Base-by-base conservation (phyloP, 2,329 filamentous ascomycete species). In the Diplodia scrobiculata region DNA sequence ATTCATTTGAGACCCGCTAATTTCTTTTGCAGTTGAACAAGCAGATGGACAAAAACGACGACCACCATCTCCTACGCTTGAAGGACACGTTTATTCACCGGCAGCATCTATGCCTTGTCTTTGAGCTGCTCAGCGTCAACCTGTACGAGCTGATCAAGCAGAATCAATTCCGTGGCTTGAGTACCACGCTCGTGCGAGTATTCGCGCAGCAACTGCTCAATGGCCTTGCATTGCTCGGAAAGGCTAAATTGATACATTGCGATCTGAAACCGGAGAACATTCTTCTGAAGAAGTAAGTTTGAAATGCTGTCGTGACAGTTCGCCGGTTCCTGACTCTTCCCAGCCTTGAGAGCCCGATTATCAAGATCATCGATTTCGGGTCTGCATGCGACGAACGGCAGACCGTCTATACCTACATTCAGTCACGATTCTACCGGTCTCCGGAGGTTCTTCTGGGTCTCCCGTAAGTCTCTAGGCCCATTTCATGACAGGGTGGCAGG, bases 361-460 rank as follows among this genome's bases (percentile, higher is more conserved):
- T 99, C 84, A 99, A 99, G 79, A 97, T 99, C 74, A 99, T 99
- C 77, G 95, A 99, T 83, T 99, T 99, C 75, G 95, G 95, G 51
- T 99, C 95, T 45, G 95, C 95, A 14, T 99, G 95, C 78, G 95
- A 99, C 77, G 95, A 99, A 80, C 89, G 95, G 60, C 95, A 99
- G 77, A 99, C 95, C 0, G 95, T 99, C 32, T 99, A 99, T 78
- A 99, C 95, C 5, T 99, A 99, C 77, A 99, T 99, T 68, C 95
- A 99, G 78, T 99, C 95, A 10, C 86, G 95, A 72, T 99, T 99
- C 79, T 99, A 99, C 79, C 89, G 95, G 69, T 99, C 95, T 0
- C 95, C 95, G 0, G 95, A 99, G 77, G 95, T 99, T 13, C 80
- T 99, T 45, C 83, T 99, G n/a, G 95, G 95, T 3, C 81, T 99